Percentiles rank a stretch among this genome's conserved stretches.
Evolutionary conservation across 2,329 filamentous ascomycete genomes (phyloP).

Genomic region (Talaromyces sp.): DNA sequence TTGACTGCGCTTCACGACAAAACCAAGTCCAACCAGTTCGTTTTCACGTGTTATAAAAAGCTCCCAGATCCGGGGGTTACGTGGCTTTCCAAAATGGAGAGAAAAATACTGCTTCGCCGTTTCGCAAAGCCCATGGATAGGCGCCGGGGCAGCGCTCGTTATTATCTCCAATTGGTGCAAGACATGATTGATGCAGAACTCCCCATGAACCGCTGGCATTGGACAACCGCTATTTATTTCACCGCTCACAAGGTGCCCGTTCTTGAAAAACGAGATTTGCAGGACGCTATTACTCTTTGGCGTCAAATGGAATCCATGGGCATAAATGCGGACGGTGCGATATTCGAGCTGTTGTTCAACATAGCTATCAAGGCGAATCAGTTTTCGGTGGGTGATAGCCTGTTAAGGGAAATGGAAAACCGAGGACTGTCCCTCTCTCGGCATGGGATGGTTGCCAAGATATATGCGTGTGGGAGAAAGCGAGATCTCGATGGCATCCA

Average conservation of each 20-base stretch:
- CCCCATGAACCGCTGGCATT: slow-evolving; percentile 62
- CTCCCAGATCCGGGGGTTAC: slow-evolving; percentile 51
- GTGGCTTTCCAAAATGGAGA: slow-evolving; percentile 45
- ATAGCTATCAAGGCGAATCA: slow-evolving; percentile 81
- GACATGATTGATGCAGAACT: slow-evolving; percentile 75
- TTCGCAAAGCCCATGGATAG: slow-evolving; percentile 53
- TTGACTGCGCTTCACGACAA: slow-evolving; percentile 40
- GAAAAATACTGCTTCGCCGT: slow-evolving; percentile 62
- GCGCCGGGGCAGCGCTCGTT: slow-evolving; percentile 55
- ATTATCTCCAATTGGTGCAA: slow-evolving; percentile 76
- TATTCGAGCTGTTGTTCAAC: slow-evolving; percentile 91
- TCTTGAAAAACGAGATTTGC: slow-evolving; percentile 55
- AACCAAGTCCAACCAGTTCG: slow-evolving; percentile 40
- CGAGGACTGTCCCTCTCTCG: slow-evolving; percentile 67
- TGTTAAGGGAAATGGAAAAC: slow-evolving; percentile 72
- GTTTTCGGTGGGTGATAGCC: slow-evolving; percentile 75
- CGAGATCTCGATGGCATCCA: slow-evolving; percentile 69
- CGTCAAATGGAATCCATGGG: slow-evolving; percentile 78
- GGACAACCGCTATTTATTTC: slow-evolving; percentile 79
- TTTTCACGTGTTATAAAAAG: slow-evolving; percentile 50
- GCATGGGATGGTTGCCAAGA: slow-evolving; percentile 74
- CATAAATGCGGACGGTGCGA: slow-evolving; percentile 65
- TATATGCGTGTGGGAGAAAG: slow-evolving; percentile 76
- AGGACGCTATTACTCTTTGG: slow-evolving; percentile 73
- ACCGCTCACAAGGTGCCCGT: slow-evolving; percentile 65